Evolutionary conservation across 1,139 yeast species (phyloP).

Genomic region (Petasospora fabianii): DNA sequence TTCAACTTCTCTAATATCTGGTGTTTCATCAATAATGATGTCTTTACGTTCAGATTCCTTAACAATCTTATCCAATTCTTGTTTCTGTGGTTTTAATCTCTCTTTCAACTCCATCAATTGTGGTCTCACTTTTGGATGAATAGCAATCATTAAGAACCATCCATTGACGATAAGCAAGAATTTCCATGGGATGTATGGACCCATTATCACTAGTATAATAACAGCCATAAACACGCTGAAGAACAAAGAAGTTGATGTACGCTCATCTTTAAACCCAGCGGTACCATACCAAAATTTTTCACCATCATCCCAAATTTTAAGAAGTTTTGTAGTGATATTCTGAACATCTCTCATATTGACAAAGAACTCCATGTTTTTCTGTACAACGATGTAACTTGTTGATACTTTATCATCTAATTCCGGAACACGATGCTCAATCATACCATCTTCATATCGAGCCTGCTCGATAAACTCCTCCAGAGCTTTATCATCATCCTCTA

Average conservation of each 20-base stretch:
- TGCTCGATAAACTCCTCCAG: constrained; percentile 16
- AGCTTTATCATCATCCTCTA: constrained; percentile 14
- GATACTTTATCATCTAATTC: constrained; percentile 21
- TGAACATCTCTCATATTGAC: constrained; percentile 42
- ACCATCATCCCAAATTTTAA: constrained; percentile 46
- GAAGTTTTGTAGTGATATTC: constrained; percentile 54
- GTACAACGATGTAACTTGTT: constrained; percentile 25
- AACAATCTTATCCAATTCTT: constrained; percentile 26
- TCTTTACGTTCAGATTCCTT: constrained; percentile 42
- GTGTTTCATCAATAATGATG: constrained; percentile 64
- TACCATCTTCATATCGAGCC: constrained; percentile 22
- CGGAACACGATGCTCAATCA: constrained; percentile 20
- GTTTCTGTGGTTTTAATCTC: constrained; percentile 21
- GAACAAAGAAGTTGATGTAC: constrained; percentile 54
- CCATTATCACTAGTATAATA: constrained; percentile 44
- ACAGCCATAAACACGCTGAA: constrained; percentile 43
- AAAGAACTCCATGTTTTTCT: constrained; percentile 34
- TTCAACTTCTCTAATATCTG: constrained; percentile 61
- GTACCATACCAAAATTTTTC: constrained; percentile 59
- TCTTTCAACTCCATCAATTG: constrained; percentile 26
- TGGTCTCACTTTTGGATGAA: constrained; percentile 55
- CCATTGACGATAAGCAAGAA: constrained; percentile 51
- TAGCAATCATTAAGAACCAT: constrained; percentile 48
- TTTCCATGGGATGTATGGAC: constrained; percentile 69
- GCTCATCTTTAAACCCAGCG: constrained; percentile 72